Evolutionary conservation across 306 rosid genomes (phyloP).

Genomic region (Hippophae gyantsensis): DNA sequence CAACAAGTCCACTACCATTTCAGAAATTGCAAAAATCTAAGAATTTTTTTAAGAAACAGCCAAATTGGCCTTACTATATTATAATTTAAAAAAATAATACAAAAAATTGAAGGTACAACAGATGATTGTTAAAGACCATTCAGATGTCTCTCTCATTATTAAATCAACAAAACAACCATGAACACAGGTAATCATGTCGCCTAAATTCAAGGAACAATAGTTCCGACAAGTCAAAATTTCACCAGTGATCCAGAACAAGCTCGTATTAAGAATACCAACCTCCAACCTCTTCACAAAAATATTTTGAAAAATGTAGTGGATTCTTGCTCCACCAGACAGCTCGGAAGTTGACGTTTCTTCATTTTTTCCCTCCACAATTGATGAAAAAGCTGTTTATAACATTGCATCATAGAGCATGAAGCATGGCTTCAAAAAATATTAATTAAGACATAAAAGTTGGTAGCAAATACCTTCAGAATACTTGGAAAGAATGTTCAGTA

Average conservation of each 20-base stretch:
- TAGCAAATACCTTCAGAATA: slow-evolving; percentile 66
- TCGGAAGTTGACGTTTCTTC: slow-evolving; percentile 95
- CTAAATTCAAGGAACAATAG: slow-evolving; percentile 22
- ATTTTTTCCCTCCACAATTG: slow-evolving; percentile 93
- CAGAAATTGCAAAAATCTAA: no score
- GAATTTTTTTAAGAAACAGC: not conserved
- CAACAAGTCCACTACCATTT: slow-evolving; percentile 2
- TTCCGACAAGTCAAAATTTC: no score
- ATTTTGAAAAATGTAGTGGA: slow-evolving; percentile 87
- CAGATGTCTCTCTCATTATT: not conserved
- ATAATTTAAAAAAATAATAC: no score
- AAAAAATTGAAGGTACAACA: not conserved
- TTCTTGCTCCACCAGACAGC: slow-evolving; percentile 91
- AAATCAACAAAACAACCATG: no score
- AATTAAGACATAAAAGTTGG: slow-evolving; percentile 3
- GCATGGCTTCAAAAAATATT: not conserved
- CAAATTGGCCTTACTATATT: not conserved
- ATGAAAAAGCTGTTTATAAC: slow-evolving; percentile 69
- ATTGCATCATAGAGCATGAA: not conserved
- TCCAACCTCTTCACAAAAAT: slow-evolving; percentile 90
- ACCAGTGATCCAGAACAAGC: no score
- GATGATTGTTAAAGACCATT: not conserved
- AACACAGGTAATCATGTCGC: slow-evolving; percentile 26
- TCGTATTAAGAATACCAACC: slow-evolving; percentile 35
- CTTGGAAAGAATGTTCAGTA: slow-evolving; percentile 89